Evolutionary conservation across 805 yeast genomes (phyloP).

Genomic region (Kodamaea hsintzibuensis): DNA sequence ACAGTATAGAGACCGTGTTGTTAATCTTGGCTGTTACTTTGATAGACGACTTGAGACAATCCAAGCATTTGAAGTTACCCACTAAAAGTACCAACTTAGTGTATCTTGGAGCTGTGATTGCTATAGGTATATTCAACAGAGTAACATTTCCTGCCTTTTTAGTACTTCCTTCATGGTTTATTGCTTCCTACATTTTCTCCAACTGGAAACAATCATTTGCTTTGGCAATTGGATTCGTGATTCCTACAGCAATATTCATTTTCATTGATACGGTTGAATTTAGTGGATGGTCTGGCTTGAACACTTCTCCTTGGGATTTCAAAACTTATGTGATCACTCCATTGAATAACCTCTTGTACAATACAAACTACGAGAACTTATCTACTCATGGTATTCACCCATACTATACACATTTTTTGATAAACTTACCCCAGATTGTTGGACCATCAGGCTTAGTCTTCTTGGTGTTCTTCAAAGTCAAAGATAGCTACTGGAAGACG

Average conservation of each 20-base stretch:
- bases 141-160: constrained; percentile 81
- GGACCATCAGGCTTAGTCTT: constrained; percentile 70
- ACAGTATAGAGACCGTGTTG: constrained; percentile 70
- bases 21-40: constrained; percentile 52
- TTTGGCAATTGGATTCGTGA: constrained; percentile 27
- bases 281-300: constrained; percentile 9
- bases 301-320: neutral
- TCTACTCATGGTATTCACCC: constrained; percentile 84
- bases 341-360: constrained; percentile 73
- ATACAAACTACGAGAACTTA: constrained; percentile 57
- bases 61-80: constrained; percentile 15
- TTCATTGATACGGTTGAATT: constrained; percentile 56
- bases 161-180: constrained; percentile 55
- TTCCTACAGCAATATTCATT: constrained; percentile 41
- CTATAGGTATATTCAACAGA: constrained; percentile 80
- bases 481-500: constrained; percentile 42
- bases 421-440: constrained; percentile 75
- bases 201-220: constrained; percentile 36
- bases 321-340: constrained; percentile 62
- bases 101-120: constrained; percentile 49
- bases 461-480: constrained; percentile 34
- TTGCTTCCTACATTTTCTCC: constrained; percentile 43
- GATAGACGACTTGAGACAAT: constrained; percentile 43
- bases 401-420: constrained; percentile 66
- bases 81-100: constrained; percentile 11